Conservation (phyloP, 768 basidiomycete species). For the Ephemerocybe angulata region DNA sequence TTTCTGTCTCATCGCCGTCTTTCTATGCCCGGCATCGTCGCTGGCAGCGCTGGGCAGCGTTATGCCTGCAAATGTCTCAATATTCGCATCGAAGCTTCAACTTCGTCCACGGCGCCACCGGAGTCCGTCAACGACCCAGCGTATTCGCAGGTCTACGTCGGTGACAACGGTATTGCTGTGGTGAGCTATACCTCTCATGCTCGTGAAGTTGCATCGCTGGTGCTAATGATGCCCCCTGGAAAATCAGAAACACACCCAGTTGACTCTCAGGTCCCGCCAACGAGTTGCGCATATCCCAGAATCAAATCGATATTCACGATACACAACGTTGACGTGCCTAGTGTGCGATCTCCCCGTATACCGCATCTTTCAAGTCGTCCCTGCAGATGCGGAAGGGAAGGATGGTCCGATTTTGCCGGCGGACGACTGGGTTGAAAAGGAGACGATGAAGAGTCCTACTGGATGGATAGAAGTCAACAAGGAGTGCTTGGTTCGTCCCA, state of each 20-base stretch:
- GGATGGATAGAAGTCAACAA: slow-evolving; percentile 76
- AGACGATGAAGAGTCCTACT: slow-evolving; percentile 58
- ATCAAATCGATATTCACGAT: slow-evolving; percentile 51
- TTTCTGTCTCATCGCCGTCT: slow-evolving; percentile 9
- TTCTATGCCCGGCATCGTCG: slow-evolving; percentile 29
- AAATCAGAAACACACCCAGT: slow-evolving; percentile 60
- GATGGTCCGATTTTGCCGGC: slow-evolving; percentile 67
- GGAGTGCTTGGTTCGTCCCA: slow-evolving; percentile 59
- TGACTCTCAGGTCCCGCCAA: slow-evolving; percentile 63
- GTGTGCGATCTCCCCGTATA: slow-evolving; percentile 63
- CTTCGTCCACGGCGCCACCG: slow-evolving; percentile 29
- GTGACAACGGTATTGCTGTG: slow-evolving; percentile 61
- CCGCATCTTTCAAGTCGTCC: slow-evolving; percentile 61
- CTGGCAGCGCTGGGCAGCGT: slow-evolving; percentile 16
- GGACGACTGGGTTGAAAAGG: slow-evolving; percentile 74
- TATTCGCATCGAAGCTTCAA: slow-evolving; percentile 48
- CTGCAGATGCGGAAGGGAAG: slow-evolving; percentile 52
- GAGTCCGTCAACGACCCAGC: slow-evolving; percentile 33
- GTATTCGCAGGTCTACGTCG: slow-evolving; percentile 57
- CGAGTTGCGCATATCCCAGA: slow-evolving; percentile 40
- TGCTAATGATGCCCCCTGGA: background rate
- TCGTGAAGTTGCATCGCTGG: slow-evolving; percentile 12
- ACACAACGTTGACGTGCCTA: slow-evolving; percentile 65
- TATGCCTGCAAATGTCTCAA: slow-evolving; percentile 74
- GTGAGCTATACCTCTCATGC: slow-evolving; percentile 38